Evolutionary conservation across 2,329 filamentous ascomycete genomes (phyloP).

Genomic region (Chrysoporthe austroafricana): DNA sequence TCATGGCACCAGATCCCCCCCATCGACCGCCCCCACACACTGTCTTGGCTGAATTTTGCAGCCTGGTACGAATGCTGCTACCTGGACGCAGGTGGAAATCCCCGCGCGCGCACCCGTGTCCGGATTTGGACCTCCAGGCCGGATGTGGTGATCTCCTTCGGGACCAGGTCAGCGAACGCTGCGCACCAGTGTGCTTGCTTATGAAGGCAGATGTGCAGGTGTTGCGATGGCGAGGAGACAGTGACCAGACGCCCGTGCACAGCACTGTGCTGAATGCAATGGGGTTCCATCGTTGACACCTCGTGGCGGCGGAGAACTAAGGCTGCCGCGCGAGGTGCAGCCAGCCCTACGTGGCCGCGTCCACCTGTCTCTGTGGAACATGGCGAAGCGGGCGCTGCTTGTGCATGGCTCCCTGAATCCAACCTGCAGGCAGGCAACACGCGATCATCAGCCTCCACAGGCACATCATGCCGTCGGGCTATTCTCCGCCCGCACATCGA

Average conservation of each 20-base stretch:
- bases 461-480: constrained; percentile 5
- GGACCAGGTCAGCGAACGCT: neutral
- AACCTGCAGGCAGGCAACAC: constrained; percentile 5
- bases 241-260: neutral
- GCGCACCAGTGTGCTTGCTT: neutral
- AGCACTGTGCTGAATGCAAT: neutral
- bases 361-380: constrained; percentile 3
- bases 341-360: neutral
- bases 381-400: constrained; percentile 17
- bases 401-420: neutral
- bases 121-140: neutral
- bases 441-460: constrained; percentile 5
- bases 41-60: neutral
- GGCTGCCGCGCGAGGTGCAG: neutral
- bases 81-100: neutral
- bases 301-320: neutral
- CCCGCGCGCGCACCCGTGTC: neutral
- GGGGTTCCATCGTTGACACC: neutral
- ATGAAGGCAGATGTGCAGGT: neutral
- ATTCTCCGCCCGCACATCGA: neutral
- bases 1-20: neutral
- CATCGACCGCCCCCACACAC: neutral
- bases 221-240: neutral
- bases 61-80: neutral
- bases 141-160: neutral